Evolutionary conservation across 2,329 filamentous ascomycete genomes (phyloP).

Genomic region (Fusarium euwallaceae): DNA sequence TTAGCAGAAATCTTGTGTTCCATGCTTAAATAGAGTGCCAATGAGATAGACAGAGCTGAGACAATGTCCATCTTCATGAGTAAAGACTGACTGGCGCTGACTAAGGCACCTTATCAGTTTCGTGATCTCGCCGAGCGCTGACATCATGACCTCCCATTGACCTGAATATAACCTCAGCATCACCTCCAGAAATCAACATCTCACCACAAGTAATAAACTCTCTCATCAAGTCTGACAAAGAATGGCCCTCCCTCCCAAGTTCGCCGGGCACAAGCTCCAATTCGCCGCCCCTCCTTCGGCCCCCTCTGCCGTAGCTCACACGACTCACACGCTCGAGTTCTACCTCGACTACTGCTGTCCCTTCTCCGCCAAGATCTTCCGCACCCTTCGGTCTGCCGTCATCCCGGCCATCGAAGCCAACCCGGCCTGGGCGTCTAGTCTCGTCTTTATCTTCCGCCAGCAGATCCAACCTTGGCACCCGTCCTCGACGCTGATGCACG

Average conservation of each 20-base stretch:
- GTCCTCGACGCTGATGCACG: constrained; percentile 82
- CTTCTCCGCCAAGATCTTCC: constrained; percentile 77
- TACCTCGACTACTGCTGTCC: constrained; percentile 95
- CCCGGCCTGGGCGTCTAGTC: constrained; percentile 65
- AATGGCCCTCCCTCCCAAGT: constrained; percentile 87
- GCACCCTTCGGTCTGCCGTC: constrained; percentile 77
- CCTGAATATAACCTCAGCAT: constrained; percentile 14
- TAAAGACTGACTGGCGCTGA: constrained; percentile 16
- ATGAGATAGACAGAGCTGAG: not conserved
- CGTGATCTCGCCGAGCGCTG: constrained; percentile 28
- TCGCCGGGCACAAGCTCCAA: constrained; percentile 77
- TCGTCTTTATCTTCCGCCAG: constrained; percentile 88
- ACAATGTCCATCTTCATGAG: not conserved
- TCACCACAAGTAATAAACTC: not conserved
- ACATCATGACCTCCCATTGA: constrained; percentile 25
- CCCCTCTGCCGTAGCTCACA: constrained; percentile 55
- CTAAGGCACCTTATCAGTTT: constrained; percentile 29
- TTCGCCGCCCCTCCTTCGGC: constrained; percentile 56
- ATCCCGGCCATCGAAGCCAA: constrained; percentile 73
- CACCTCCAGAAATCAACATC: not conserved
- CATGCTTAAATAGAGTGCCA: not conserved
- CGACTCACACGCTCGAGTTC: constrained; percentile 72
- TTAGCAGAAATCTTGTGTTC: not conserved
- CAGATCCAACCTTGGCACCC: constrained; percentile 98
- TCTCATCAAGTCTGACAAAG: constrained; percentile 20